Conservation (phyloP, 495 filamentous ascomycete species). For the Friedmanniomyces simplex region DNA sequence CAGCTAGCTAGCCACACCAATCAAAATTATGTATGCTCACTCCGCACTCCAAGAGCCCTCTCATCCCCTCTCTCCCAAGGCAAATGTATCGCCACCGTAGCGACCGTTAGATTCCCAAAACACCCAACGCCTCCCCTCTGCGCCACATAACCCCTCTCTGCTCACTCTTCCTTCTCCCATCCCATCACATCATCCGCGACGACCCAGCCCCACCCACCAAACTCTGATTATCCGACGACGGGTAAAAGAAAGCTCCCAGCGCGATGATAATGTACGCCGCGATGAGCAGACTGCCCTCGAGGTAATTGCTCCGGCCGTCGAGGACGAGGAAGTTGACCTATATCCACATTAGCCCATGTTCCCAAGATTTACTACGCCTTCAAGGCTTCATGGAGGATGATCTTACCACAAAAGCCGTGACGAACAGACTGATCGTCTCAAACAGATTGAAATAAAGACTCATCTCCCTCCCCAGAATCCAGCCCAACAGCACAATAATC, state of each 20-base stretch:
- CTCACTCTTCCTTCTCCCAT: neutral
- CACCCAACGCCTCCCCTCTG: too few species aligned
- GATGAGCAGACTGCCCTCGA: slow-evolving; percentile 73
- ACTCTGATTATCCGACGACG: slow-evolving; percentile 14
- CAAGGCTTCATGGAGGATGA: neutral
- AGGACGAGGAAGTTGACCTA: slow-evolving; percentile 72
- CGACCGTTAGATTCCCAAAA: too few species aligned
- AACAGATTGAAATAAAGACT: slow-evolving; percentile 84
- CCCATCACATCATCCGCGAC: neutral
- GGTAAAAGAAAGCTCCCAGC: slow-evolving; percentile 23
- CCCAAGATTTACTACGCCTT: too few species aligned
- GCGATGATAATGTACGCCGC: slow-evolving; percentile 77
- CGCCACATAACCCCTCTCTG: neutral
- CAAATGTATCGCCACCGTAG: too few species aligned
- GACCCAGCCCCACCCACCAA: slow-evolving; percentile 12
- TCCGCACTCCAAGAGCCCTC: too few species aligned
- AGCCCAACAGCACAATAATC: slow-evolving; percentile 78
- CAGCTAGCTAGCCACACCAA: too few species aligned
- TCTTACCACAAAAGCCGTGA: slow-evolving; percentile 44
- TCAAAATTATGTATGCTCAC: too few species aligned
- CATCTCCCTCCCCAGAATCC: slow-evolving; percentile 75
- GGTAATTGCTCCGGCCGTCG: slow-evolving; percentile 79
- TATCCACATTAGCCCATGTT: neutral
- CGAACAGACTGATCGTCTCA: slow-evolving; percentile 78
- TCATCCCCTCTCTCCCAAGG: too few species aligned